Evolutionary conservation across 345 rosid species (phyloP).

Genomic region (Populus nigra): DNA sequence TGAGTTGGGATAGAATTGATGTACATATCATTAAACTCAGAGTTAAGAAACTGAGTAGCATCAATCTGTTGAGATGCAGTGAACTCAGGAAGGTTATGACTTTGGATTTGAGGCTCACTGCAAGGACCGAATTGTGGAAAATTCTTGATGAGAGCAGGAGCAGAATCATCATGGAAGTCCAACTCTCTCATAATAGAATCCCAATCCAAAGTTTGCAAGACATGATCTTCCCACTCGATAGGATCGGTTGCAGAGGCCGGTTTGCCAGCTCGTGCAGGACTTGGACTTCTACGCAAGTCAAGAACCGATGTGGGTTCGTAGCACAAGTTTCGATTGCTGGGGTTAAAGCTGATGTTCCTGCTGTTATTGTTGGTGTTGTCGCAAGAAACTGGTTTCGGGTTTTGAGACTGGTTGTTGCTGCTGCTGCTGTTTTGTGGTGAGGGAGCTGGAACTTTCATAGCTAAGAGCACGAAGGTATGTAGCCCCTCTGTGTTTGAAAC

Average conservation of each 20-base stretch:
- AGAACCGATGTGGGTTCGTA: slow-evolving; percentile 88
- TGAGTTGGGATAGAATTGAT: slow-evolving; percentile 31
- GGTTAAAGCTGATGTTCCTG: slow-evolving; percentile 10
- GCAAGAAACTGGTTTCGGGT: slow-evolving; percentile 26
- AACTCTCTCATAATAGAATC: slow-evolving; percentile 82
- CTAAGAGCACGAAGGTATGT: slow-evolving; percentile 5
- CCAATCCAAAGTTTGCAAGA: slow-evolving; percentile 73
- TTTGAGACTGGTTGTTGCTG: slow-evolving; percentile 19
- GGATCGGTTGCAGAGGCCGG: slow-evolving; percentile 22
- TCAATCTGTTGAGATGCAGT: slow-evolving; percentile 13
- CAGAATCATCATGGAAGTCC: slow-evolving; percentile 67
- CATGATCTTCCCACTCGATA: slow-evolving; percentile 58
- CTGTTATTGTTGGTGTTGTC: slow-evolving; percentile 24
- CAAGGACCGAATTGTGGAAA: slow-evolving; percentile 13
- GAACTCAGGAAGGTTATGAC: slow-evolving; percentile 30
- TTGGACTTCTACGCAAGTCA: slow-evolving; percentile 55
- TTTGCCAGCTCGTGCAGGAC: slow-evolving; percentile 40
- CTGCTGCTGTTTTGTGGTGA: slow-evolving; percentile 36
- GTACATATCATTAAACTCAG: slow-evolving; percentile 53
- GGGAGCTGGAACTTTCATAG: slow-evolving; percentile 63
- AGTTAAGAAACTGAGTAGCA: slow-evolving; percentile 19
- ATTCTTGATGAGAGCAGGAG: slow-evolving; percentile 24
- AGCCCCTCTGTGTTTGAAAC: neutral
- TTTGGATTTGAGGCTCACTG: slow-evolving; percentile 14
- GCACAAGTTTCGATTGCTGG: slow-evolving; percentile 15